phyloP scores from a whole-genome alignment of 2,329 filamentous ascomycete species.

The Botrytis porri region DNA sequence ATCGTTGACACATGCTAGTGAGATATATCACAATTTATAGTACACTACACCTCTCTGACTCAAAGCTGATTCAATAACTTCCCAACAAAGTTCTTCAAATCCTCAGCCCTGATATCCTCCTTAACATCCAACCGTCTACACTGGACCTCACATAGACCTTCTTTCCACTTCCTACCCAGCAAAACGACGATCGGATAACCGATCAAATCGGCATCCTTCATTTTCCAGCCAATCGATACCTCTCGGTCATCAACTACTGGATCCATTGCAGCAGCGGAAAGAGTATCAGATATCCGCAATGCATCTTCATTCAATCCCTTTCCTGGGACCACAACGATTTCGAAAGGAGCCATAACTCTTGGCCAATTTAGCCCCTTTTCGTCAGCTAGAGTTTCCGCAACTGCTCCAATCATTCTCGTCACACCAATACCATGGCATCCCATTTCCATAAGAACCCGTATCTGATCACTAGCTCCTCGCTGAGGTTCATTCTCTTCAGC shows the following conservation, averaged over 20 bases:
- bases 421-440: constrained; percentile 95
- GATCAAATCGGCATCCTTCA: constrained; percentile 83
- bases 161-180: constrained; percentile 67
- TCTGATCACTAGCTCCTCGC: neutral
- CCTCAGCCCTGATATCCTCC: constrained; percentile 28
- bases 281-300: constrained; percentile 59
- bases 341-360: constrained; percentile 77
- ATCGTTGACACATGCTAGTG: neutral
- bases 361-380: constrained; percentile 83
- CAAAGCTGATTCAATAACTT: constrained; percentile 29
- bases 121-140: constrained; percentile 34
- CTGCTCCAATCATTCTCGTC: constrained; percentile 82
- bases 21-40: neutral
- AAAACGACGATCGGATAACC: constrained; percentile 85
- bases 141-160: constrained; percentile 36
- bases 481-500: neutral
- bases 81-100: constrained; percentile 25
- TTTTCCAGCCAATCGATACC: constrained; percentile 73
- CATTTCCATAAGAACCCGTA: constrained; percentile 70
- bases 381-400: constrained; percentile 74
- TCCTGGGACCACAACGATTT: constrained; percentile 63
- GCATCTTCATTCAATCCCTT: constrained; percentile 48
- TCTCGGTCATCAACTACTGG: constrained; percentile 70
- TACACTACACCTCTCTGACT: neutral
- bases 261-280: constrained; percentile 52